Evolutionary conservation across 2,329 filamentous ascomycete genomes (phyloP).

Genomic region (Epichloe sylvatica): DNA sequence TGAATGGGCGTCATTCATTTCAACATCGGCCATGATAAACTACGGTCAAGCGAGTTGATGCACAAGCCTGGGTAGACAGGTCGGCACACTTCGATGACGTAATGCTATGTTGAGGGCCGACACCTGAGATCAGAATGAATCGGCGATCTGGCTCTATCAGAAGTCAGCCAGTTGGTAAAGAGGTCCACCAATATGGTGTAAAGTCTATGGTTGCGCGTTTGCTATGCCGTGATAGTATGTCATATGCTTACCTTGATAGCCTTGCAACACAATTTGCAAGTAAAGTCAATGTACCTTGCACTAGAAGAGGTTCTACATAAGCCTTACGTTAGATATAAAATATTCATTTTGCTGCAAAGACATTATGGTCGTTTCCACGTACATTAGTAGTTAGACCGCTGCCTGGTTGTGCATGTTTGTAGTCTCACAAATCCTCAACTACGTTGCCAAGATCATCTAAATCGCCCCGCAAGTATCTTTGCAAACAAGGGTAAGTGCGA

Average conservation of each 20-base stretch:
- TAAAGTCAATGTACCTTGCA: not conserved
- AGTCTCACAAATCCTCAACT: not conserved
- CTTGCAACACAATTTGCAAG: not conserved
- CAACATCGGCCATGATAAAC: conserved; percentile 74
- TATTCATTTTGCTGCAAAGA: not conserved
- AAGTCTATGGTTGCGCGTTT: not conserved
- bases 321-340: not conserved
- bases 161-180: not conserved
- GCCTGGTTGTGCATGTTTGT: not conserved
- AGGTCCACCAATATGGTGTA: not conserved
- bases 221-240: not conserved
- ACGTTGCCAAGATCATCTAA: not conserved
- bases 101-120: not conserved
- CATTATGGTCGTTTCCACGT: not conserved
- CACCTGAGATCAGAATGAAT: not conserved
- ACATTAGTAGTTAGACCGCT: not conserved
- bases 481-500: not conserved
- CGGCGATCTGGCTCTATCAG: not conserved
- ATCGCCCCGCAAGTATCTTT: not conserved
- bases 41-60: not conserved
- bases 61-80: not conserved
- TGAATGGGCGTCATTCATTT: conserved; percentile 78
- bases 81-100: not conserved
- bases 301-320: not conserved
- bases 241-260: conserved; percentile 2